Conservation (phyloP, 2,329 filamentous ascomycete genomes). For the Amesomyces nigricolor region DNA sequence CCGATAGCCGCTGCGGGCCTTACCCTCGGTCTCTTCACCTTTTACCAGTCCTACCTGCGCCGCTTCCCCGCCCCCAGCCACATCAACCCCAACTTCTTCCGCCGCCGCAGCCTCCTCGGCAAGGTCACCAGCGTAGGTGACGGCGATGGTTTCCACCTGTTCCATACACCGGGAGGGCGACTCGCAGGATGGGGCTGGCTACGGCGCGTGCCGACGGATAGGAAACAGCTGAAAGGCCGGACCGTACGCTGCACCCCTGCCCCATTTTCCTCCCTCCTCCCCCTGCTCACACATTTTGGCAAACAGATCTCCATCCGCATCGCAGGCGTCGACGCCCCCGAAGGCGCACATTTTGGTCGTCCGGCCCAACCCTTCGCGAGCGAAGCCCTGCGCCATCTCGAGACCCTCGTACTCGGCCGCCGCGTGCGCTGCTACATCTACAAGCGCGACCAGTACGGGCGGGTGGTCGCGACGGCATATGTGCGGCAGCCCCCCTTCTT, state of each 20-base stretch:
- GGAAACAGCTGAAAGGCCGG: conserved; percentile 64
- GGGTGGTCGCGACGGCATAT: conserved; percentile 80
- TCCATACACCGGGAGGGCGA: conserved; percentile 87
- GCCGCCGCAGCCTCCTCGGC: conserved; percentile 71
- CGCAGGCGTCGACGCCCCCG: conserved; percentile 89
- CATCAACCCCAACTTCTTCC: conserved; percentile 70
- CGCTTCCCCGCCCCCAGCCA: conserved; percentile 74
- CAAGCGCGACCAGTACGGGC: conserved; percentile 84
- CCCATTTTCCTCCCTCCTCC: neutral
- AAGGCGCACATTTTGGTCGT: conserved; percentile 85
- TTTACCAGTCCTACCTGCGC: conserved; percentile 74
- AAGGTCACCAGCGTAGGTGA: conserved; percentile 91
- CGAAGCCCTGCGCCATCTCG: conserved; percentile 81
- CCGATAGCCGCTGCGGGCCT: conserved; percentile 50
- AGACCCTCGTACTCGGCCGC: conserved; percentile 60
- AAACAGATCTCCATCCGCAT: conserved; percentile 76
- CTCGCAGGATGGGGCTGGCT: conserved; percentile 90
- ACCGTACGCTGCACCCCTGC: conserved; percentile 45
- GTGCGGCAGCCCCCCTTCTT: conserved; percentile 60
- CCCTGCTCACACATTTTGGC: neutral
- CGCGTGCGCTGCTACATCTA: conserved; percentile 80
- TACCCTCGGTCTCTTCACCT: conserved; percentile 54
- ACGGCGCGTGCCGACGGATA: conserved; percentile 64
- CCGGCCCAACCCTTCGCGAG: conserved; percentile 77
- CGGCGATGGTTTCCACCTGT: conserved; percentile 91